Evolutionary conservation across 108 stramenopile genomes (phyloP).

Genomic region (Skeletonema costatum): DNA sequence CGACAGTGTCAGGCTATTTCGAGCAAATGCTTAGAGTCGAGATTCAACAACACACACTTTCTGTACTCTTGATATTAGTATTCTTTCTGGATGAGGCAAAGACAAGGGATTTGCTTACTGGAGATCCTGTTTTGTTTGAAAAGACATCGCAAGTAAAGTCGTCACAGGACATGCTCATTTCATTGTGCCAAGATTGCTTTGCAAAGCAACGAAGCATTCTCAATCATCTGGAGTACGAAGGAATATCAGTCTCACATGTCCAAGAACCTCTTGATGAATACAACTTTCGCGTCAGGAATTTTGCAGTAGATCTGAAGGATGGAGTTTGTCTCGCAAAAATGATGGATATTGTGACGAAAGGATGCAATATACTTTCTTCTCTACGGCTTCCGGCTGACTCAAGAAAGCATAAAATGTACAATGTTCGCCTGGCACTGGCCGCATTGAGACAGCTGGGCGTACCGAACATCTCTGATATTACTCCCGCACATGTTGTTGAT

Average conservation of each 20-base stretch:
- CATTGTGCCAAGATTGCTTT: constrained; percentile 82
- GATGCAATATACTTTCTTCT: constrained; percentile 46
- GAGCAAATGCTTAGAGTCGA: constrained; percentile 66
- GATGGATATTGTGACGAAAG: constrained; percentile 68
- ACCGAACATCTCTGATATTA: constrained; percentile 59
- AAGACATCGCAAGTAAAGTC: constrained; percentile 80
- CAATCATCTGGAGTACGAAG: constrained; percentile 79
- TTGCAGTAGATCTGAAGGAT: constrained; percentile 93
- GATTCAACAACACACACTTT: constrained; percentile 67
- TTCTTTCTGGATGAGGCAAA: constrained; percentile 86
- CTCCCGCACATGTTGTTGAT: constrained; percentile 83
- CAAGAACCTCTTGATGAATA: constrained; percentile 92
- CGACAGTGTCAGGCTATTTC: constrained; percentile 72
- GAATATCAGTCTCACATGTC: constrained; percentile 74
- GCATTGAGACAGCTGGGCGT: constrained; percentile 52
- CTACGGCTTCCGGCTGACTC: constrained; percentile 90
- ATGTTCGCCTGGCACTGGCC: constrained; percentile 74
- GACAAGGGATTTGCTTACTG: constrained; percentile 55
- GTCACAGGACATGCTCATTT: constrained; percentile 74
- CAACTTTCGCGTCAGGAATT: constrained; percentile 77
- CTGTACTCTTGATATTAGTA: constrained; percentile 72
- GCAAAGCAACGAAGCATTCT: constrained; percentile 86
- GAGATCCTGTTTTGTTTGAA: constrained; percentile 70
- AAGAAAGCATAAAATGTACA: constrained; percentile 92
- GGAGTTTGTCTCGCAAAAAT: constrained; percentile 88